Evolutionary conservation across 805 yeast species (phyloP).

Genomic region (Schwanniomyces occidentalis): DNA sequence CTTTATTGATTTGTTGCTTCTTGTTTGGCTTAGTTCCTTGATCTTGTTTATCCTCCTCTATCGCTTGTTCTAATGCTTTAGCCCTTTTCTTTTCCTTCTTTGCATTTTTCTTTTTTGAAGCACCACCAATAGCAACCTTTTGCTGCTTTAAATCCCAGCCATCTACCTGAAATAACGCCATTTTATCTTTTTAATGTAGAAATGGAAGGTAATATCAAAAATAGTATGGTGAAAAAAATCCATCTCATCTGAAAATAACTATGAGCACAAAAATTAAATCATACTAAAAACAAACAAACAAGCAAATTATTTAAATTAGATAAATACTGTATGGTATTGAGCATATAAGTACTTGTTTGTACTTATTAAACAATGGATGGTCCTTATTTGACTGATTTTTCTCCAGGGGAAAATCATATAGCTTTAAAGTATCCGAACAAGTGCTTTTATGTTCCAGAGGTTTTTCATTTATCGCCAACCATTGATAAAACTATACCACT

Average conservation of each 20-base stretch:
- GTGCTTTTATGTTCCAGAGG: conserved; percentile 32
- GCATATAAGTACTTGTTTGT: too few relatives aligned
- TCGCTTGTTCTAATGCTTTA: conserved; percentile 17
- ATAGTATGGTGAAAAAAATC: not conserved
- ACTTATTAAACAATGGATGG: not conserved
- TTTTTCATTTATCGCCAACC: conserved; percentile 34
- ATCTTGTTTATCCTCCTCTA: conserved; percentile 4
- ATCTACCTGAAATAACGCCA: conserved; percentile 76
- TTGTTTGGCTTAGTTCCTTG: conserved; percentile 8
- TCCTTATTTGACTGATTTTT: conserved; percentile 23
- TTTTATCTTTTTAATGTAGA: conserved; percentile 18
- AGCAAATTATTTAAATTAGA: too few relatives aligned
- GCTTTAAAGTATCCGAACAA: conserved; percentile 23
- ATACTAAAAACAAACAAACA: not conserved
- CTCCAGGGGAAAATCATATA: conserved; percentile 37
- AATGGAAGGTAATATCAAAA: not conserved
- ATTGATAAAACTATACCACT: conserved; percentile 21
- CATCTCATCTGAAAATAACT: conserved; percentile 1
- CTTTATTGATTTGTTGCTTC: conserved; percentile 1
- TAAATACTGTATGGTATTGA: too few relatives aligned
- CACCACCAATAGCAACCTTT: conserved; percentile 48
- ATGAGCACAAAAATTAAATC: not conserved
- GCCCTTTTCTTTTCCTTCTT: conserved; percentile 25
- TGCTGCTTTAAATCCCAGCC: conserved; percentile 75
- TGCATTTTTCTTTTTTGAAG: conserved; percentile 24